Conservation (phyloP, 257 asterid species). For the Lycium barbarum region DNA sequence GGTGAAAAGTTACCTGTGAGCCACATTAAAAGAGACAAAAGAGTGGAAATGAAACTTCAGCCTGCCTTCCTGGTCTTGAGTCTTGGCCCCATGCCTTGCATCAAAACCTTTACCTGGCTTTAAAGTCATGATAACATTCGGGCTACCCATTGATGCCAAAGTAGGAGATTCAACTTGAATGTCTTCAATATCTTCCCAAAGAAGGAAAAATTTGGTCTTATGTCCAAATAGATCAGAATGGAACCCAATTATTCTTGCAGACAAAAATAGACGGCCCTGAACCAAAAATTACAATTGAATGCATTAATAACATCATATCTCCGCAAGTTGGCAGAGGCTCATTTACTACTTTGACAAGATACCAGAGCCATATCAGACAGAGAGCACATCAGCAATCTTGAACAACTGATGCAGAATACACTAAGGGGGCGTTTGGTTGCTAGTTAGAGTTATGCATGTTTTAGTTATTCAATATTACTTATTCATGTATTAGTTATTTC, state of each 20-base stretch:
- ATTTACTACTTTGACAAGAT: slow-evolving; percentile 9
- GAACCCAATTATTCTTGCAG: slow-evolving; percentile 98
- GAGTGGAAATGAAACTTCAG: slow-evolving; percentile 94
- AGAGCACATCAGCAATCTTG: background rate
- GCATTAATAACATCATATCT: background rate
- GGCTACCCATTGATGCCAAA: slow-evolving; percentile 98
- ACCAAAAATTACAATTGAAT: slow-evolving; percentile 31
- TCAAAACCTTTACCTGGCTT: slow-evolving; percentile 90
- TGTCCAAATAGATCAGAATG: slow-evolving; percentile 95
- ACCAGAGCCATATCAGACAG: background rate
- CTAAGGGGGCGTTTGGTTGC: background rate
- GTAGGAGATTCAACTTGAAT: slow-evolving; percentile 87
- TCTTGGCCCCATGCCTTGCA: slow-evolving; percentile 94
- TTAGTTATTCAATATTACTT: too few species aligned
- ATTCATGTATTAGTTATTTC: too few species aligned
- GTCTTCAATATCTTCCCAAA: slow-evolving; percentile 99
- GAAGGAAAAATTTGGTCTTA: slow-evolving; percentile 93
- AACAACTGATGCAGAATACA: slow-evolving; percentile 23
- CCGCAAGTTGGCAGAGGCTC: background rate
- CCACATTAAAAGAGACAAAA: slow-evolving; percentile 88
- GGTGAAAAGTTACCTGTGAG: slow-evolving; percentile 65
- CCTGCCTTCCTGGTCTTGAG: slow-evolving; percentile 85
- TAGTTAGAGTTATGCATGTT: too few species aligned
- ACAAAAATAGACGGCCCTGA: slow-evolving; percentile 97
- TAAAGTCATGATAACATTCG: slow-evolving; percentile 75